Percentiles rank a stretch among this genome's conserved stretches.
Conservation (phyloP, 495 filamentous ascomycete species). For the Trichoderma reesei region DNA sequence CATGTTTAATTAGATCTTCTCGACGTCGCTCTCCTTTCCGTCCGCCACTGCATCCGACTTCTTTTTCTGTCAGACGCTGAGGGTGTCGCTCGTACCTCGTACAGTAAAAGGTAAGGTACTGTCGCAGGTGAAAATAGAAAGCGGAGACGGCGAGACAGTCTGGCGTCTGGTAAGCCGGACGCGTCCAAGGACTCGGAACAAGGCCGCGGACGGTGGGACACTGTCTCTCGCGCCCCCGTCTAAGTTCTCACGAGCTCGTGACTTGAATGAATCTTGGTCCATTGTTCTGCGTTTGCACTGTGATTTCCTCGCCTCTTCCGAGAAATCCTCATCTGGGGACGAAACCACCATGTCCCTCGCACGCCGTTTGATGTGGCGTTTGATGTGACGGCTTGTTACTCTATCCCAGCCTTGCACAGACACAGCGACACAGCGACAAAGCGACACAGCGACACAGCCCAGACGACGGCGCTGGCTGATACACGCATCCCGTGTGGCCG, state of each 20-base stretch:
- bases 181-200: not conserved
- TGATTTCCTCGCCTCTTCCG: not conserved
- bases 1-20: not conserved
- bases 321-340: not conserved
- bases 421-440: not conserved
- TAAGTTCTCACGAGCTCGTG: conserved; percentile 2
- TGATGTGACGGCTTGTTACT: not conserved
- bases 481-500: not conserved
- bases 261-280: not conserved
- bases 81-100: not conserved
- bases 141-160: conserved; percentile 2
- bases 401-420: not conserved
- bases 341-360: not conserved
- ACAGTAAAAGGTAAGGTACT: not conserved
- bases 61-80: not conserved
- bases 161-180: not conserved
- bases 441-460: not conserved
- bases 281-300: too few species aligned
- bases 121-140: not conserved
- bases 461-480: too few species aligned
- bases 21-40: not conserved
- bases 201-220: not conserved
- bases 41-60: not conserved
- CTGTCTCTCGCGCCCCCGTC: not conserved
- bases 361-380: not conserved